Evolutionary conservation across 2,329 filamentous ascomycete genomes (phyloP).

Genomic region (Hirsutella minnesotensis): DNA sequence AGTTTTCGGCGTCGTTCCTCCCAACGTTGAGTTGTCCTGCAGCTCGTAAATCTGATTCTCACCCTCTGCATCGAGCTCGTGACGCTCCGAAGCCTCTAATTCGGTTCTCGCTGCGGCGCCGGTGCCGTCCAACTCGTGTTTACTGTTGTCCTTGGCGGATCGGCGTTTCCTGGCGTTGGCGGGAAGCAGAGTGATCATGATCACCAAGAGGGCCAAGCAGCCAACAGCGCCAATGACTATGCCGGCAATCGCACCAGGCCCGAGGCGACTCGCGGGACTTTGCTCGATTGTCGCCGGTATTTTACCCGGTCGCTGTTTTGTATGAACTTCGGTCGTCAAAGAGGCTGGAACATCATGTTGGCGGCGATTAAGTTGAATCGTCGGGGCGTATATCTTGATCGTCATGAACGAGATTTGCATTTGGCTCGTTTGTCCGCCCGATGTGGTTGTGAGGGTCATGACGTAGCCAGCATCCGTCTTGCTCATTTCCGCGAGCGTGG

Average conservation of each 20-base stretch:
- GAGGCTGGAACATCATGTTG: neutral
- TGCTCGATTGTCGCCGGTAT: neutral
- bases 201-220: neutral
- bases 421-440: neutral
- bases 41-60: neutral
- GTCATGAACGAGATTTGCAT: neutral
- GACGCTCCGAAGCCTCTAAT: neutral
- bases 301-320: neutral
- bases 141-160: neutral
- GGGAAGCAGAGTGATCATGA: neutral
- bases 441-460: neutral
- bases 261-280: neutral
- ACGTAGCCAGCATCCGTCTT: neutral
- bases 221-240: neutral
- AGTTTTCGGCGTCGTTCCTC: too few species aligned
- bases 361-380: neutral
- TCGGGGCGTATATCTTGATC: neutral
- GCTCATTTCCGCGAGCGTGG: neutral
- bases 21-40: neutral
- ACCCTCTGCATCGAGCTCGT: neutral
- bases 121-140: neutral
- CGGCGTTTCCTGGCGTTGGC: neutral
- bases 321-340: neutral
- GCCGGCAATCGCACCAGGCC: neutral
- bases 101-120: neutral